phyloP scores from a whole-genome alignment of 495 filamentous ascomycete genomes.

The Penicillium pulvis region DNA sequence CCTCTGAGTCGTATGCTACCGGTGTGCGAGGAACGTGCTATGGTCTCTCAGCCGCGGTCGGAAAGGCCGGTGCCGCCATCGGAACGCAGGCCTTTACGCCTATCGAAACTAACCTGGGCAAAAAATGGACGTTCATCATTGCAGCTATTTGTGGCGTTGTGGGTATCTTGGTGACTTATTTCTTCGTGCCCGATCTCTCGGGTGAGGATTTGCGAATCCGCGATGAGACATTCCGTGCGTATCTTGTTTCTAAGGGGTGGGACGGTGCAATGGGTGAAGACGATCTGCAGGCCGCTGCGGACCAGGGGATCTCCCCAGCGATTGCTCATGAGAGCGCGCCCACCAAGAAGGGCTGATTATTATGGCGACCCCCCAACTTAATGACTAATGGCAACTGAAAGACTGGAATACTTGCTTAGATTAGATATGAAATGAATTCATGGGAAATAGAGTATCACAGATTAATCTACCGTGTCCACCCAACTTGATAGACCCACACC shows the following conservation, averaged over 20 bases:
- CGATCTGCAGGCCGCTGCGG: constrained; percentile 35
- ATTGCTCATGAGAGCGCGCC: neutral
- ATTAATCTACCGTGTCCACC: neutral
- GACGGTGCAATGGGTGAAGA: constrained; percentile 50
- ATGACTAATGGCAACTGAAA: no score
- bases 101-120: constrained; percentile 45
- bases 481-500: constrained; percentile 11
- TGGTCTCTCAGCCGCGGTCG: constrained; percentile 54
- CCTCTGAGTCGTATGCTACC: constrained; percentile 54
- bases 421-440: no score
- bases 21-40: constrained; percentile 54
- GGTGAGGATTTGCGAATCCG: constrained; percentile 44
- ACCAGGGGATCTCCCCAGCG: constrained; percentile 24
- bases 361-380: neutral
- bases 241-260: constrained; percentile 50
- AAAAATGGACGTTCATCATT: constrained; percentile 56
- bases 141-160: constrained; percentile 55
- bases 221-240: constrained; percentile 49
- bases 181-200: constrained; percentile 52
- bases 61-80: constrained; percentile 54
- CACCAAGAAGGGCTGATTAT: neutral
- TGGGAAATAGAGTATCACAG: no score
- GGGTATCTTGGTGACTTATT: constrained; percentile 51
- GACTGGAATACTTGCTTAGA: no score
- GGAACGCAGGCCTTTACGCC: constrained; percentile 54